Base-by-base conservation (phyloP, 73 alveolate species). In the Blepharisma stoltei region DNA sequence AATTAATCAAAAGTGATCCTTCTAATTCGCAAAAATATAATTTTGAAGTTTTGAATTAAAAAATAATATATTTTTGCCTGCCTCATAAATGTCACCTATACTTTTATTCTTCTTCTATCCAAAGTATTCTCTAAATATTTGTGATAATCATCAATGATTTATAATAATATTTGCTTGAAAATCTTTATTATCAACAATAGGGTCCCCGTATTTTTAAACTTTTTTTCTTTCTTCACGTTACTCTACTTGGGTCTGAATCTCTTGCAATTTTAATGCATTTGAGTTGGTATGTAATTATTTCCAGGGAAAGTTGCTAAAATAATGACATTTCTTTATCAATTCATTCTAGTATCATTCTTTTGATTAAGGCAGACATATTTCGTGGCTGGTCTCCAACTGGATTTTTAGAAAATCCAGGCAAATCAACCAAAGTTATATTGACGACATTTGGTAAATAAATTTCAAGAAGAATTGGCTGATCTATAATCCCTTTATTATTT, bases 271-370 rank as follows among this genome's bases (percentile, higher is more conserved):
- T 54, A 95, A 78, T 0, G 97, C 93, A 60, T 94, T 98, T 7
- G 97, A 86, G 78, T 93, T 95, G 45, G 99, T 98, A 81, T 94
- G 78, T 94, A 97, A 55, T 81, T 88, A 77, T 96, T 93, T 18
- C 97, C 99, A 23, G 93, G 94, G 7, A 98, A 80, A 60, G 92
- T 78, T 46, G 99, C 99, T 52, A 97, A 86, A 76, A 97, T 91
- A 78, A 97, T 89, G 97, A 70, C 86, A 85, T 93, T 60, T 84
- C 88, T 45, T 83, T 86, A 23, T 60, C 82, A 60, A 97, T 95
- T 92, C 80, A 94, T 70, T 78, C 85, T 49, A 66, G 54, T 21
- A 95, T 89, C 77, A 95, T 71, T 46, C 85, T 91, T 71, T 89
- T 82, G 27, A 90, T 86, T 67, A 83, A 83, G 37, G 83, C 90